These are phyloP conservation scores for Rhododendron vialii DNA, from an alignment of 148 eudicot species.

Conservation along the genomic window DNA sequence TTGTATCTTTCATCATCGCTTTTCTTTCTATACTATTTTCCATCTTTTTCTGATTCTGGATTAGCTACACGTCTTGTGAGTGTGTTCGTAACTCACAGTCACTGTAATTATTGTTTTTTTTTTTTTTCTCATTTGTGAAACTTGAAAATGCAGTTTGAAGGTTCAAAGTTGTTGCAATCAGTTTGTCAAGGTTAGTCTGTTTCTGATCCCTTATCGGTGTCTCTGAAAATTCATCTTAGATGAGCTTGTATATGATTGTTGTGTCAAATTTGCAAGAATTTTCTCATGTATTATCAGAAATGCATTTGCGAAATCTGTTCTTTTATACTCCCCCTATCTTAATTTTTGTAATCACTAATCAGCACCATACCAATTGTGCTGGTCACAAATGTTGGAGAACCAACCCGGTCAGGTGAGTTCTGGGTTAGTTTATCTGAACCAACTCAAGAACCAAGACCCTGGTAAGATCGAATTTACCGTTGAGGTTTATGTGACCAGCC, in stretches of 20 bases:
- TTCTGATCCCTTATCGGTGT: slow-evolving; percentile 7
- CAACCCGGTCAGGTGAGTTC: not conserved
- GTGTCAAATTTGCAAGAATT: not conserved
- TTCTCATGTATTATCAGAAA: not conserved
- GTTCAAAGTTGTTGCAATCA: slow-evolving; percentile 18
- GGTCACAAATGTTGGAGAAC: not conserved
- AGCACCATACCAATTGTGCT: not conserved
- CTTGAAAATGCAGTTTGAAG: slow-evolving; percentile 32
- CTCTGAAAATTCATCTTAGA: not conserved
- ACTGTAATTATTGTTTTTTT: not conserved
- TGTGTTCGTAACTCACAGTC: not conserved
- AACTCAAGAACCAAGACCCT: not conserved
- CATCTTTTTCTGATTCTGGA: not conserved
- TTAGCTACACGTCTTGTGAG: not conserved
- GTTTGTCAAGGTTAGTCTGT: slow-evolving; percentile 36
- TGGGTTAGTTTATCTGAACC: not conserved
- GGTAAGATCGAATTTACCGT: not conserved
- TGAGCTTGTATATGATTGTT: not conserved
- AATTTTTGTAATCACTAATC: not conserved
- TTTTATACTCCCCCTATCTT: not conserved
- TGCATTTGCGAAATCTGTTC: not conserved
- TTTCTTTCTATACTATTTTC: not conserved
- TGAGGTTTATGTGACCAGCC: not conserved
- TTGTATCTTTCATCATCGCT: slow-evolving; percentile 5
- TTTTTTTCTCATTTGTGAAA: not conserved